These are phyloP conservation scores for Penicillium freii DNA, from an alignment of 2,329 filamentous ascomycete genomes.

Conservation along the genomic window DNA sequence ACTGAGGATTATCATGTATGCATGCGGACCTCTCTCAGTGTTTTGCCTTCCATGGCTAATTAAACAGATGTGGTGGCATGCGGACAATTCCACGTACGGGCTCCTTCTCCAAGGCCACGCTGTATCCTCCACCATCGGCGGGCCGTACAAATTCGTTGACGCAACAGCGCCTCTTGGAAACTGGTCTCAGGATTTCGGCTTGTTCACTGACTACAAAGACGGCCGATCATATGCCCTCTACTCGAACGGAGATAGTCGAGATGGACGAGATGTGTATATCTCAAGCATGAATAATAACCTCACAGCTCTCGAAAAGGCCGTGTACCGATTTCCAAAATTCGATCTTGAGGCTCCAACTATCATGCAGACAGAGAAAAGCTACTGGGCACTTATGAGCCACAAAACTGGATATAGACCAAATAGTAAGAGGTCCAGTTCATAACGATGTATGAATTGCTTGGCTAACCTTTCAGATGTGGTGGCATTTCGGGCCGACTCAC, in stretches of 20 bases:
- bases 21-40: not conserved
- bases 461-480: constrained; percentile 47
- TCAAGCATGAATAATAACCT: constrained; percentile 55
- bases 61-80: constrained; percentile 59
- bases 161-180: constrained; percentile 58
- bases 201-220: constrained; percentile 61
- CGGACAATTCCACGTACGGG: constrained; percentile 58
- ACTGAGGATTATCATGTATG: constrained; percentile 57
- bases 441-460: not conserved
- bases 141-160: constrained; percentile 56
- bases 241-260: constrained; percentile 56
- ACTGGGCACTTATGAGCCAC: constrained; percentile 62
- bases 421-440: constrained; percentile 30
- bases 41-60: not conserved
- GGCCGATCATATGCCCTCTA: constrained; percentile 58
- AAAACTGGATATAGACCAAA: constrained; percentile 65
- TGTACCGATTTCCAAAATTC: constrained; percentile 58
- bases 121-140: constrained; percentile 52
- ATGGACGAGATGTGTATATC: constrained; percentile 59
- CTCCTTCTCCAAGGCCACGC: constrained; percentile 58
- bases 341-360: constrained; percentile 62
- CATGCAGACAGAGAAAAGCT: constrained; percentile 59
- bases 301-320: constrained; percentile 52
- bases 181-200: constrained; percentile 62
- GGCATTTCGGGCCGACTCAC: constrained; percentile 53